Base-by-base conservation (phyloP, 768 basidiomycete genomes). In the Termitomyces heimii region DNA sequence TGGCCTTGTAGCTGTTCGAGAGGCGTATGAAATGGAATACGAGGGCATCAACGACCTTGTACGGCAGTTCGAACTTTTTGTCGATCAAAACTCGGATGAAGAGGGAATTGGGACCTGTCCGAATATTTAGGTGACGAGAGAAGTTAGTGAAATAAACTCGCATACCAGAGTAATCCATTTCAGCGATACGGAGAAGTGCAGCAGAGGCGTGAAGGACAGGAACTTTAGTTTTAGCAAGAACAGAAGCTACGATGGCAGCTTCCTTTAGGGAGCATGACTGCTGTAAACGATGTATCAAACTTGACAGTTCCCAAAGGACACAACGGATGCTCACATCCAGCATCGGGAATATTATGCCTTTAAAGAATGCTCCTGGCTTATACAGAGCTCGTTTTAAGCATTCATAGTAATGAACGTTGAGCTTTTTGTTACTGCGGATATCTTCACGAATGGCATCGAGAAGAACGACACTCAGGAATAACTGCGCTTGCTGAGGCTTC, bases 1-100 rank as follows among this genome's bases (percentile, higher is more conserved):
- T 84, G 45, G 83, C 85, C 72, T 88, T 92, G 73, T 92, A 90
- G 14, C 86, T 87, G 70, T 97, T 96, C 26, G 94, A 94, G 43
- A 98, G 85, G 26, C 94, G 88, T 65, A 98, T 94, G 70, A 97
- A 99, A 75, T 99, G 97, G 79, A 97, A 96, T 13, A 98, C 95
- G 57, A 99, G 83, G 3, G 92, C 90, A 68, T 99, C 97, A 53
- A 99, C 84, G 29, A 97, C 96, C 74, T 98, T 96, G 79, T 94
- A 99, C 0, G 97, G 97, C 31, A 99, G 77, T 59, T 97, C 93
- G 68, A 95, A 92, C 70, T 99, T 99, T 74, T 99, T 99, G 77
- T 99, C 97, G 50, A 98, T 77, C 31, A 99, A 77, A 13, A 98
- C 89, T 20, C 97, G 92, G 68, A 99, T 95, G 77, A 99, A 98